Evolutionary conservation across 805 yeast species (phyloP), one percentile per base, ranked within the genome.

Genomic region (Ogataea paraovalis): DNA sequence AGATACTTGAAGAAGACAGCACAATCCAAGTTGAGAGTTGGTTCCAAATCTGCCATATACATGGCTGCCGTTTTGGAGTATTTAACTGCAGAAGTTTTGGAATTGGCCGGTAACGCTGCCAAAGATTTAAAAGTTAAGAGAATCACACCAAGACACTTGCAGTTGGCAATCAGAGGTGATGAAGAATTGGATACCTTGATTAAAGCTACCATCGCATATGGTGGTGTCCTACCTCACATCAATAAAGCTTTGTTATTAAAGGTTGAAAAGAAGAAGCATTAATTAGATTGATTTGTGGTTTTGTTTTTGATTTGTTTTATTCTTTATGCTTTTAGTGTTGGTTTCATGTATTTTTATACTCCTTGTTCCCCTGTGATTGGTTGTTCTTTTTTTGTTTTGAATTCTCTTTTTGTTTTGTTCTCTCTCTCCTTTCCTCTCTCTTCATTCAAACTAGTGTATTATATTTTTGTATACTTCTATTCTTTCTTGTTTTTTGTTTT

Each of bases 31-130:
- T 71, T 79, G 55, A 70, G 96, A 68, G 95, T 89, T 42, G 96
- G 96, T 49, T 66, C 72, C 13, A 68, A 68, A 46, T 56, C 97
- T 39, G 98, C 99, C 43, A 92, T 92, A 54, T 92, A 92, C 69
- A 77, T 92, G 56, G 91, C 97, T 47, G 96, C 97, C 19, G 98
- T 92, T 39, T 80, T 92, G 57, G 98, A 92, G 71, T 92, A 92
- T 73, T 76, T 92, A 65, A 90, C 97, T 46, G 97, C 98, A 34
- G 98, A 92, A 76, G 96, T 92, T 43, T 79, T 92, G 62, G 98
- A 92, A 75, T 78, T 92, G 78, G 97, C 98, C 49, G 97, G 98
- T 72, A 92, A 92, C 68, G 98, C 98, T 33, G 97, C 98, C 41
- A 90, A 92, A 70, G 97, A 92, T 65, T 77, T 89, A 68, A 87